phyloP scores from a whole-genome alignment of 352 stramenopile genomes.

The Phytophthora pistaciae region DNA sequence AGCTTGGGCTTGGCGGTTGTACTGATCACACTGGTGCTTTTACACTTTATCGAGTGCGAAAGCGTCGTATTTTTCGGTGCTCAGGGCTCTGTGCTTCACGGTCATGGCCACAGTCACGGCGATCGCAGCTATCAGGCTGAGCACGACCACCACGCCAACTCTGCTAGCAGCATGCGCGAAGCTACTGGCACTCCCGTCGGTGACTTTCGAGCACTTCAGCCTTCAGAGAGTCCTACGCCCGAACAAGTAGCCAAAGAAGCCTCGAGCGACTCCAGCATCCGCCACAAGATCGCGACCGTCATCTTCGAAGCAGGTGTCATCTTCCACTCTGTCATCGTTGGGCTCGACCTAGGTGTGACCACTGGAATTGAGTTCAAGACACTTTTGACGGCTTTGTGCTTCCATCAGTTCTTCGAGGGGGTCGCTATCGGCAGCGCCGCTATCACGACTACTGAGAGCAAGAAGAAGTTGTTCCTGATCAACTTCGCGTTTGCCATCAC shows the following conservation, averaged over 20 bases:
- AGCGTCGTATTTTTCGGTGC: slow-evolving; percentile 49
- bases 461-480: slow-evolving; percentile 53
- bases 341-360: slow-evolving; percentile 67
- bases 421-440: slow-evolving; percentile 48
- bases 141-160: too few species aligned
- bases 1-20: slow-evolving; percentile 53
- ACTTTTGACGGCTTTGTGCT: slow-evolving; percentile 68
- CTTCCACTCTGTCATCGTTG: slow-evolving; percentile 80
- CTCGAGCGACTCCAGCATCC: slow-evolving; percentile 7
- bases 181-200: not conserved
- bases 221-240: not conserved
- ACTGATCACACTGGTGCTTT: slow-evolving; percentile 52
- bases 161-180: not conserved
- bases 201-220: not conserved
- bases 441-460: slow-evolving; percentile 37
- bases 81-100: slow-evolving; percentile 18
- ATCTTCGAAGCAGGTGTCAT: slow-evolving; percentile 70
- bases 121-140: not conserved
- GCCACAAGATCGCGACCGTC: slow-evolving; percentile 49
- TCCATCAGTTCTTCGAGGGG: slow-evolving; percentile 85
- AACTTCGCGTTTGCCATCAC: slow-evolving; percentile 63
- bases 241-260: not conserved
- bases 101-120: slow-evolving; percentile 34
- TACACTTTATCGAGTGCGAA: slow-evolving; percentile 63
- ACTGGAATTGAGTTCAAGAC: slow-evolving; percentile 58